A percentile compares a stretch with the other conserved stretches of the same genome.
Conservation (phyloP, 352 stramenopile species). For the Phytopythium litorale region DNA sequence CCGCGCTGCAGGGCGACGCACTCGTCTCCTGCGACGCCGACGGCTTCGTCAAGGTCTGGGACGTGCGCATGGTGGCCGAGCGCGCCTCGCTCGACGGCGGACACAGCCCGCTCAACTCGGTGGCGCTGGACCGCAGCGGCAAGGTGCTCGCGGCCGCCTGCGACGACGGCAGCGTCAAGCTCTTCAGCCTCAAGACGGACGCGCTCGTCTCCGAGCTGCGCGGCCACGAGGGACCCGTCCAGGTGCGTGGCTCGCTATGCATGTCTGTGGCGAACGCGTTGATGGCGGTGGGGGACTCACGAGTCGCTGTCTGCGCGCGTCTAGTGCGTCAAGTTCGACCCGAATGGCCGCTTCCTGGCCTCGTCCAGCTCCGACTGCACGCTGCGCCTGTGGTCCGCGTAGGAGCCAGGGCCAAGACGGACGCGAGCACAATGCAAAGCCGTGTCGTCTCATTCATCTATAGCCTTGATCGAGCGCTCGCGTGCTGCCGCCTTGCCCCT, state of each 20-base stretch:
- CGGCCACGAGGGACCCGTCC: constrained; percentile 92
- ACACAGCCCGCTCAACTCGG: constrained; percentile 88
- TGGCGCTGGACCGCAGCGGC: constrained; percentile 89
- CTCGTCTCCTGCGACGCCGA: constrained; percentile 93
- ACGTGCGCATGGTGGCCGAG: constrained; percentile 94
- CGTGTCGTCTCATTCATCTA: constrained; percentile 5
- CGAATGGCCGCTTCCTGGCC: constrained; percentile 84
- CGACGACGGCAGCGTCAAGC: constrained; percentile 89
- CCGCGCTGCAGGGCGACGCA: constrained; percentile 84
- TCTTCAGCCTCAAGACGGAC: constrained; percentile 83
- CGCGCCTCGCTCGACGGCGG: constrained; percentile 80
- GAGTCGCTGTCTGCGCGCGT: background rate
- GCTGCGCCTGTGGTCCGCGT: constrained; percentile 87
- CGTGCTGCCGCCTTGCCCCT: background rate
- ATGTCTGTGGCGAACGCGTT: background rate
- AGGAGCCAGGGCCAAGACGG: background rate
- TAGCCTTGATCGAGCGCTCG: background rate
- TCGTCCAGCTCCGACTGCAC: constrained; percentile 92
- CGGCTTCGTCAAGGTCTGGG: constrained; percentile 94
- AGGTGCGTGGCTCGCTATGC: constrained; percentile 44
- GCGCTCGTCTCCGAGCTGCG: constrained; percentile 73
- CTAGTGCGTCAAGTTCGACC: constrained; percentile 88
- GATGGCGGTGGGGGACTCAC: background rate
- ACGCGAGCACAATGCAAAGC: background rate
- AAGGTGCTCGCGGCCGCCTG: constrained; percentile 80